These are phyloP conservation scores for Metarhizium album DNA, from an alignment of 2,329 filamentous ascomycete species.

Conservation along the genomic window DNA sequence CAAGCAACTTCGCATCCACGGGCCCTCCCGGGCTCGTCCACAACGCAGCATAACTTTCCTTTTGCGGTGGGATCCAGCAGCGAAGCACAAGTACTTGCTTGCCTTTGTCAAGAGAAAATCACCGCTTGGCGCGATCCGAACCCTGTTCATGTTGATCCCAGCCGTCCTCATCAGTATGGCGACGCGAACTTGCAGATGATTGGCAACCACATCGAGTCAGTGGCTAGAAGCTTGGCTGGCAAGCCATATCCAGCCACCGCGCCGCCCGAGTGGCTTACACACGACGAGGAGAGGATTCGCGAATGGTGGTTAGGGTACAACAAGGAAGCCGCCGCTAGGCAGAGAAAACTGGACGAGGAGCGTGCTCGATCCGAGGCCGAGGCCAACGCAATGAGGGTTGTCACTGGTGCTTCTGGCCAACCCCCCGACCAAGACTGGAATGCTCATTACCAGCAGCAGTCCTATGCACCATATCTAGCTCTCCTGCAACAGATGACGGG, in stretches of 20 bases:
- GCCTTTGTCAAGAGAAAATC: slow-evolving; percentile 33
- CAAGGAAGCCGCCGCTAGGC: slow-evolving; percentile 25
- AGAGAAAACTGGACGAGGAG: slow-evolving; percentile 29
- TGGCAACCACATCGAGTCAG: slow-evolving; percentile 30
- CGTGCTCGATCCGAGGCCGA: slow-evolving; percentile 23
- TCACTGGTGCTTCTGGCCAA: slow-evolving; percentile 11
- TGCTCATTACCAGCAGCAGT: slow-evolving; percentile 16
- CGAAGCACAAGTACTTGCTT: slow-evolving; percentile 30
- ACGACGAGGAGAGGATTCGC: slow-evolving; percentile 33
- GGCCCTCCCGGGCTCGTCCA: not conserved
- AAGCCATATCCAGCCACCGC: slow-evolving; percentile 39
- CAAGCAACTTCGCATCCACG: slow-evolving; percentile 5
- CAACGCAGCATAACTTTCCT: slow-evolving; percentile 16
- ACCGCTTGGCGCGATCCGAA: slow-evolving; percentile 32
- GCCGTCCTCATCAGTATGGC: slow-evolving; percentile 26
- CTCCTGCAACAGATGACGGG: slow-evolving; percentile 29
- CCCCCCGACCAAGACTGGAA: slow-evolving; percentile 16
- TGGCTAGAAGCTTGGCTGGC: slow-evolving; percentile 30
- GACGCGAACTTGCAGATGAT: slow-evolving; percentile 33
- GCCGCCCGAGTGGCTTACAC: slow-evolving; percentile 41
- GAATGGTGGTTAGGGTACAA: slow-evolving; percentile 44
- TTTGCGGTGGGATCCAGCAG: slow-evolving; percentile 21
- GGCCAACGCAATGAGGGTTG: slow-evolving; percentile 17
- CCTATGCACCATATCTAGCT: slow-evolving; percentile 32
- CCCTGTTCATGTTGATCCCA: slow-evolving; percentile 23